Conservation (phyloP, 2,329 filamentous ascomycete genomes). For the Trichoderma lentiforme region DNA sequence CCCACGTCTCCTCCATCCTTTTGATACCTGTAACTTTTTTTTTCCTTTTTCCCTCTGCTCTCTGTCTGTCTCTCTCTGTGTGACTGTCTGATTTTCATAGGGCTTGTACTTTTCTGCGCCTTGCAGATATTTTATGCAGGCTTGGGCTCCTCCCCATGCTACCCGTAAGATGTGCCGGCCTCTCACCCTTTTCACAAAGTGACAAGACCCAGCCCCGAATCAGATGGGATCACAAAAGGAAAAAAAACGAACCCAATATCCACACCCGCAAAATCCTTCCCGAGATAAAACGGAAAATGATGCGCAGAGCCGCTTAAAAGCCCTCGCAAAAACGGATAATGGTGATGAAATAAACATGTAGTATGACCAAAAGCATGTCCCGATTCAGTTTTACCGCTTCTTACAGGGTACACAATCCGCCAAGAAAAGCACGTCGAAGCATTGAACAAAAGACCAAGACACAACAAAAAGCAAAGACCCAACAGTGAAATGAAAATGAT, state of each 20-base stretch:
- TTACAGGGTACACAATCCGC: not conserved
- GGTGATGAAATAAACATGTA: not conserved
- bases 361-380: not conserved
- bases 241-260: not conserved
- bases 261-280: not conserved
- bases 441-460: not conserved
- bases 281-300: not conserved
- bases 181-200: not conserved
- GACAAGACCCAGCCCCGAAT: not conserved
- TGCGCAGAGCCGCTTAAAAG: constrained; percentile 5
- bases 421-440: not conserved
- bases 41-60: not conserved
- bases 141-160: not conserved
- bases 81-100: not conserved
- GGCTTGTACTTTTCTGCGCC: not conserved
- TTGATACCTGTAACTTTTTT: not conserved
- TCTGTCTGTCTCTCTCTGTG: not conserved
- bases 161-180: not conserved
- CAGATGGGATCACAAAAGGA: not conserved
- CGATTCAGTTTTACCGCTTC: not conserved
- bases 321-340: not conserved
- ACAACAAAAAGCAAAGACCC: not conserved
- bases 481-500: not conserved
- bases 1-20: not conserved
- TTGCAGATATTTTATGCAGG: not conserved